Base-by-base conservation (phyloP, 495 filamentous ascomycete species). In the Cercophora newfieldiana region DNA sequence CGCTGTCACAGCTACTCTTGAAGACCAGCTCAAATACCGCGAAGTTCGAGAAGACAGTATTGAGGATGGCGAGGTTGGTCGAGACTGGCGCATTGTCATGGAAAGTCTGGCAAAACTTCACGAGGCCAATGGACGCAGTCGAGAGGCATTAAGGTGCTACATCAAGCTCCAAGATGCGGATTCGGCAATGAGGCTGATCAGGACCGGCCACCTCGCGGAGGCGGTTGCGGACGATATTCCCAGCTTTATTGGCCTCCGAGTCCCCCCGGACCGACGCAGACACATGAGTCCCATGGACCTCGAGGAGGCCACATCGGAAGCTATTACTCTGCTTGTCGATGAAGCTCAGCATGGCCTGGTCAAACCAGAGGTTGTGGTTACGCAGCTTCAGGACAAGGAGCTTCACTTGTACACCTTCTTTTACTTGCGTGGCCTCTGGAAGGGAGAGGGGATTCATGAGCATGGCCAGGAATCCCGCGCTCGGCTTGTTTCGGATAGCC, bases 121-220 rank as follows among this genome's bases (percentile, higher is more conserved):
- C 71, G 82, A 97, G 57, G 90, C 90, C 21, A 88, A 86, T 66
- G 90, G 91, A 1, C 89, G 91, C 51, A 88, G 90, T 59, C 83
- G 88, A 64, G 92, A 97, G 73, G 95, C 95, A 0, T 78, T 99
- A 37, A 87, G 83, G 66, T 95, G 90, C 77, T 97, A 94, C 74
- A 95, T 98, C 71, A 88, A 84, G 44, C 83, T 97, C 12, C 93
- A 97, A 72, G 91, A 98, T 81, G 95, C 91, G 1, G 93, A 97
- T 66, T 88, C 89, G 18, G 90, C 92, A 0, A 94, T 99, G 87
- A 78, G 82, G 22, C 78, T 99, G 61, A 94, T 98, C 67, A 84
- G 85, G 62, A 90, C 95, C 25, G 90, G 90, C 69, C 91, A 93
- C 67, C 81, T 99, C 25, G 86, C 97, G 6, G 92, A 94, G 62